phyloP scores from a whole-genome alignment of 768 basidiomycete genomes.

The Tricholoma sp. region DNA sequence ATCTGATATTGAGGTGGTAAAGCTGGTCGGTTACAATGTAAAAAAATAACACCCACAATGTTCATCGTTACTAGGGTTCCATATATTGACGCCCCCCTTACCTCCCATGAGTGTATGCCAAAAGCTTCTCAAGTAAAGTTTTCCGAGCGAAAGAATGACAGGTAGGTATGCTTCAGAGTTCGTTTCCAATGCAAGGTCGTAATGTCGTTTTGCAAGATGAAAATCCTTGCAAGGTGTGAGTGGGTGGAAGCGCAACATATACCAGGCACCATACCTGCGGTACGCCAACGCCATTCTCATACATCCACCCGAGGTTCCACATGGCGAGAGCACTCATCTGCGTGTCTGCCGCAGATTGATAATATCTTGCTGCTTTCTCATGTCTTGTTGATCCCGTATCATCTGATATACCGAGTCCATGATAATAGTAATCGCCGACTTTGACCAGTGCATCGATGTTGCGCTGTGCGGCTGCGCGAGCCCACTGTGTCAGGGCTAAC shows the following conservation, averaged over 20 bases:
- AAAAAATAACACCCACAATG: slow-evolving; percentile 20
- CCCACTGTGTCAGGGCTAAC: slow-evolving; percentile 90
- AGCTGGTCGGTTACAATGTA: not conserved
- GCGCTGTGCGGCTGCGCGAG: slow-evolving; percentile 85
- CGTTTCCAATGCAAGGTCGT: slow-evolving; percentile 84
- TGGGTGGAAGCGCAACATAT: not conserved
- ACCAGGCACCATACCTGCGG: slow-evolving; percentile 50
- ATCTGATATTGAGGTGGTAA: slow-evolving; percentile 2
- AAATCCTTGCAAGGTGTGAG: slow-evolving; percentile 59
- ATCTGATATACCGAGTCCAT: slow-evolving; percentile 75
- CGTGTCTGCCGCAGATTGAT: slow-evolving; percentile 91
- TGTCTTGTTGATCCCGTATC: slow-evolving; percentile 59
- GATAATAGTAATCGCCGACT: slow-evolving; percentile 96
- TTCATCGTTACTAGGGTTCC: slow-evolving; percentile 55
- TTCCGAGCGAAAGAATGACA: slow-evolving; percentile 73
- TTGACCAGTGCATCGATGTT: slow-evolving; percentile 98
- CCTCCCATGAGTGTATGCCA: slow-evolving; percentile 80
- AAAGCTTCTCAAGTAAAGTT: slow-evolving; percentile 76
- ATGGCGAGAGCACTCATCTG: slow-evolving; percentile 91
- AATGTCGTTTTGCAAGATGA: slow-evolving; percentile 93
- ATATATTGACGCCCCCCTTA: slow-evolving; percentile 59
- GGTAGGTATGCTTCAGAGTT: slow-evolving; percentile 89
- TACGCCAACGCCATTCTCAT: slow-evolving; percentile 92
- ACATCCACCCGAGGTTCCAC: slow-evolving; percentile 99
- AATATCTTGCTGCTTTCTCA: slow-evolving; percentile 92